Conservation (phyloP, 129 eudicot genomes). For the Rutidosis leptorrhynchoides region DNA sequence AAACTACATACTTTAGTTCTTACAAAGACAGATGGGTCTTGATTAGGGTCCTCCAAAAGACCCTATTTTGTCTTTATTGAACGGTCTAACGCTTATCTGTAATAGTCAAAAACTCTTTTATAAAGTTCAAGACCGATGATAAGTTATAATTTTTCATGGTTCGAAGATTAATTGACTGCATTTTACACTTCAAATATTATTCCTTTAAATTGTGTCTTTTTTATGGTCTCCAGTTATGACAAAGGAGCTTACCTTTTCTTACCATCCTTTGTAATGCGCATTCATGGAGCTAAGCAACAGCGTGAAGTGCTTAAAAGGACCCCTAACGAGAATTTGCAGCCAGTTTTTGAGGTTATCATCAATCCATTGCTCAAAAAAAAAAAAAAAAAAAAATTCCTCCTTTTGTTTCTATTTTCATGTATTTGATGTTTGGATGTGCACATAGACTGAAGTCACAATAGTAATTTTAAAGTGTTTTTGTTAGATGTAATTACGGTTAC, state of each 20-base stretch:
- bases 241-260: conserved; percentile 81
- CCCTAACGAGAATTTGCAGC: conserved; percentile 53
- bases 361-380: conserved; percentile 9
- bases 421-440: conserved; percentile 8
- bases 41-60: not conserved
- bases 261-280: conserved; percentile 88
- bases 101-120: not conserved
- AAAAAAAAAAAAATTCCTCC: not conserved
- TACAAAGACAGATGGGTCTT: not conserved
- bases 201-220: conserved; percentile 13
- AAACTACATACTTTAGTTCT: not conserved
- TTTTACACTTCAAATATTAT: not conserved
- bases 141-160: conserved; percentile 16
- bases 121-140: not conserved
- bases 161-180: not conserved
- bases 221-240: conserved; percentile 58
- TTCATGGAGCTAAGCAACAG: conserved; percentile 79
- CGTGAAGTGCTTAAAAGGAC: conserved; percentile 68
- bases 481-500: not conserved
- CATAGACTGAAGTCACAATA: not conserved
- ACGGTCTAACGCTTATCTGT: not conserved
- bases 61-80: not conserved
- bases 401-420: not conserved
- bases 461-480: not conserved
- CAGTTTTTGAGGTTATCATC: conserved; percentile 69